Evolutionary conservation across 768 basidiomycete species (phyloP).

Genomic region (Tricholoma terreum): DNA sequence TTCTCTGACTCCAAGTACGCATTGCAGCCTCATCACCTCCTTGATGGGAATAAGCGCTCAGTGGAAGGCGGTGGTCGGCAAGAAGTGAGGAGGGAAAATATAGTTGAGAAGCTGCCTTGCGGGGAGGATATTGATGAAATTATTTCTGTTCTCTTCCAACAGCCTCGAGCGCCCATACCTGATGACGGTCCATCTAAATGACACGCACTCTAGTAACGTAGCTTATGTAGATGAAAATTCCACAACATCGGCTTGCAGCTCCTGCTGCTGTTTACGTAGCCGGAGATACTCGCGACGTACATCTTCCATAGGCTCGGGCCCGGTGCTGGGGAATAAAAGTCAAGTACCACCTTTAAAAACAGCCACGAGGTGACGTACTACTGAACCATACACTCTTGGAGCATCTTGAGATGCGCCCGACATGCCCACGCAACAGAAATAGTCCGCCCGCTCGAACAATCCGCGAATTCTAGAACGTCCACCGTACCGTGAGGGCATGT

Average conservation of each 20-base stretch:
- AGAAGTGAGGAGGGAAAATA: slow-evolving; percentile 25
- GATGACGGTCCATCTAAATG: not conserved
- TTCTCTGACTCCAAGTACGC: slow-evolving; percentile 1
- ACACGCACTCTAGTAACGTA: not conserved
- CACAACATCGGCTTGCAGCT: slow-evolving; percentile 9
- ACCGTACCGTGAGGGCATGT: no score
- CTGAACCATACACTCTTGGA: slow-evolving; percentile 78
- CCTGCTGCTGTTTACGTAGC: slow-evolving; percentile 46
- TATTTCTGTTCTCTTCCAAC: not conserved
- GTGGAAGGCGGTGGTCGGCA: slow-evolving; percentile 53
- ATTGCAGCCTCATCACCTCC: slow-evolving; percentile 62
- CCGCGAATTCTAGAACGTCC: slow-evolving; percentile 65
- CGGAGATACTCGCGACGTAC: slow-evolving; percentile 74
- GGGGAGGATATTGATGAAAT: not conserved
- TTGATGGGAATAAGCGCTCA: slow-evolving; percentile 66
- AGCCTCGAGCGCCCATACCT: not conserved
- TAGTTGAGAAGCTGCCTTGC: not conserved
- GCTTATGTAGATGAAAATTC: not conserved
- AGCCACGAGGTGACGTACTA: slow-evolving; percentile 56
- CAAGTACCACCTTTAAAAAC: not conserved
- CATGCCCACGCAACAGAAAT: slow-evolving; percentile 88
- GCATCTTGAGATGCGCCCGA: slow-evolving; percentile 57
- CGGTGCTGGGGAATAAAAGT: slow-evolving; percentile 46
- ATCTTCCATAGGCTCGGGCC: slow-evolving; percentile 68
- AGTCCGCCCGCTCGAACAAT: slow-evolving; percentile 78